Percentiles rank a stretch among this genome's conserved stretches.
These are phyloP conservation scores for Trichoderma lentiforme DNA, from an alignment of 2,329 filamentous ascomycete species.

Conservation along the genomic window DNA sequence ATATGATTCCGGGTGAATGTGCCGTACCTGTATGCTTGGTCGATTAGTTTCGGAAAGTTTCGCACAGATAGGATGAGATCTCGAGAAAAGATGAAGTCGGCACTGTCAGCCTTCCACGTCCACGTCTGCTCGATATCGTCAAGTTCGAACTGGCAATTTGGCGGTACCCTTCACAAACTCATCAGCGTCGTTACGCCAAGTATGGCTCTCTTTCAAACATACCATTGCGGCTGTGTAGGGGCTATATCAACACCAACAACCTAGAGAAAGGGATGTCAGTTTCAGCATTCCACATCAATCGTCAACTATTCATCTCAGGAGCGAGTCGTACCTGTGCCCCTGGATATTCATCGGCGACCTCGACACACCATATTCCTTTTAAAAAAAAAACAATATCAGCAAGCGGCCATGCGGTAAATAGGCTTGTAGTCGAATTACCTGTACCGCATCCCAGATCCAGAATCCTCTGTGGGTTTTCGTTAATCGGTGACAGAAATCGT, in stretches of 20 bases:
- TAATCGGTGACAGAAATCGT: conserved; percentile 25
- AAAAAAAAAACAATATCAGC: background rate
- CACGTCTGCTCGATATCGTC: conserved; percentile 37
- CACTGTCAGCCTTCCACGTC: conserved; percentile 35
- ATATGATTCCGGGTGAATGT: background rate
- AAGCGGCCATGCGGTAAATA: background rate
- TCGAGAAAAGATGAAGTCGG: conserved; percentile 36
- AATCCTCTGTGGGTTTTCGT: conserved; percentile 27
- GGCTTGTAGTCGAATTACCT: conserved; percentile 17
- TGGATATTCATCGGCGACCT: conserved; percentile 38
- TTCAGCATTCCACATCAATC: background rate
- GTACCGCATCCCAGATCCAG: conserved; percentile 29
- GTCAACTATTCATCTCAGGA: background rate
- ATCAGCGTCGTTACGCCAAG: background rate
- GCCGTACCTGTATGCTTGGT: conserved; percentile 34
- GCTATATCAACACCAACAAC: conserved; percentile 28
- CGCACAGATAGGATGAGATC: conserved; percentile 30
- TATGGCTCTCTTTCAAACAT: background rate
- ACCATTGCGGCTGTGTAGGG: conserved; percentile 26
- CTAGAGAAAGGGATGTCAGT: conserved; percentile 9
- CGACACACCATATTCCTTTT: conserved; percentile 34
- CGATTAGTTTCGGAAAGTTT: conserved; percentile 32
- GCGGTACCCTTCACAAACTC: conserved; percentile 29
- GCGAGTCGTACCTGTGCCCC: conserved; percentile 21
- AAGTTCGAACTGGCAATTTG: conserved; percentile 37